phyloP scores from a whole-genome alignment of 164 flowering plant species.

The Umbilicus rupestris region DNA sequence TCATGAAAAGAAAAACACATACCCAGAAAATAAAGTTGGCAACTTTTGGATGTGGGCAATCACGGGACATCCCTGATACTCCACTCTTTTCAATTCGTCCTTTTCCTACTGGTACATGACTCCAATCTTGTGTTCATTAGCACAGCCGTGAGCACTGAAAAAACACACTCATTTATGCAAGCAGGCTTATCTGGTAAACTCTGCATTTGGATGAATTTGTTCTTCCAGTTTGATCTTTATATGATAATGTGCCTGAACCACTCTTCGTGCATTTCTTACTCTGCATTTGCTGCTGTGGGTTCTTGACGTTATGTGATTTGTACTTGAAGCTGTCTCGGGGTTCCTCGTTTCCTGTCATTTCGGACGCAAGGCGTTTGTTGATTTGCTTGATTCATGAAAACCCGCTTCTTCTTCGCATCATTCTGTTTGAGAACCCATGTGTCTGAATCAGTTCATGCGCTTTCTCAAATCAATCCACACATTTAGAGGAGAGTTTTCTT shows the following conservation, averaged over 20 bases:
- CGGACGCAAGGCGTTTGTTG: background rate
- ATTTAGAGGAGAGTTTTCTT: conserved; percentile 39
- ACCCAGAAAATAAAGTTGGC: conserved; percentile 1
- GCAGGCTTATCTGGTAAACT: conserved; percentile 8
- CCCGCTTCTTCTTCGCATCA: conserved; percentile 16
- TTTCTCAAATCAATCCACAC: conserved; percentile 53
- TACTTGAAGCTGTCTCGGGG: background rate
- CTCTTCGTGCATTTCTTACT: conserved; percentile 4
- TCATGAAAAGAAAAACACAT: conserved; percentile 3
- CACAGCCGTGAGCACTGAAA: background rate
- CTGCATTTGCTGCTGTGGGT: background rate
- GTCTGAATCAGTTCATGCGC: conserved; percentile 54
- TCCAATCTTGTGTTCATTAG: conserved; percentile 3
- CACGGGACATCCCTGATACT: background rate
- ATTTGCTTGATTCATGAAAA: conserved; percentile 26
- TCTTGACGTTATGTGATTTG: background rate
- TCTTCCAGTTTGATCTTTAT: background rate
- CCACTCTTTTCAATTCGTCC: background rate
- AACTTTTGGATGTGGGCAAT: conserved; percentile 2
- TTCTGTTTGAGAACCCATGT: conserved; percentile 36
- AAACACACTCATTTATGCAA: background rate
- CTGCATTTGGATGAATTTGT: conserved; percentile 13
- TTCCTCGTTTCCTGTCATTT: background rate
- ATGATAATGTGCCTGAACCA: conserved; percentile 12
- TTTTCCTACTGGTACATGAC: background rate